These are phyloP conservation scores for Lupinus albus DNA, from an alignment of 306 rosid species.

Conservation along the genomic window DNA sequence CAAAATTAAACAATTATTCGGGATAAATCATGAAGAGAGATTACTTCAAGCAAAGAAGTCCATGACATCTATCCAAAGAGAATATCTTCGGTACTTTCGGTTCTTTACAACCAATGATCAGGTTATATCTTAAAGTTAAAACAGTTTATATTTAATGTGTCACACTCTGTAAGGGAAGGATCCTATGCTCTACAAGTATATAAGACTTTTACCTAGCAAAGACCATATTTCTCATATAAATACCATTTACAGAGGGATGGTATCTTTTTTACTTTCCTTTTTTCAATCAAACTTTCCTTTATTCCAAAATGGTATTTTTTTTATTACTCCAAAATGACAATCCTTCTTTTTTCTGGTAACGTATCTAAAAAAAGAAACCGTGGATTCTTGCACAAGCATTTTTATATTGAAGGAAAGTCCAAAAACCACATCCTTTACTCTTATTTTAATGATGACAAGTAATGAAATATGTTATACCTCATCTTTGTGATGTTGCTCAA, in stretches of 20 bases:
- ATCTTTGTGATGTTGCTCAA: constrained; percentile 47
- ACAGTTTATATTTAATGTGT: background rate
- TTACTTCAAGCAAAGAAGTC: constrained; percentile 11
- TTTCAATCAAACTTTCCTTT: background rate
- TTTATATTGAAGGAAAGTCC: background rate
- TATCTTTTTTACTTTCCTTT: constrained; percentile 20
- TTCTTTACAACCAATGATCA: background rate
- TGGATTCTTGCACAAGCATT: too few species aligned
- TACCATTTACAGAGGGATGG: background rate
- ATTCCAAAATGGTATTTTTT: too few species aligned
- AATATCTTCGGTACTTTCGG: background rate
- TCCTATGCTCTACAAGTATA: constrained; percentile 2
- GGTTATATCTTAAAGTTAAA: background rate
- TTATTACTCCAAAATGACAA: too few species aligned
- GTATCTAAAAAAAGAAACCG: too few species aligned
- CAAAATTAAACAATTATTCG: constrained; percentile 36
- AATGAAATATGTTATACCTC: constrained; percentile 56
- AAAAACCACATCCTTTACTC: background rate
- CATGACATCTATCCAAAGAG: background rate
- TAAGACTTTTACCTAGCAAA: background rate
- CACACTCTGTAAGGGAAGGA: background rate
- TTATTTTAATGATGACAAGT: constrained; percentile 6
- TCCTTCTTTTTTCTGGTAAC: too few species aligned
- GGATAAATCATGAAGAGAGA: constrained; percentile 30
- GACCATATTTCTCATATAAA: constrained; percentile 10